A percentile compares a stretch with the other conserved stretches of the same genome.
These are phyloP conservation scores for Coniochaeta prunicola DNA, from an alignment of 2,329 filamentous ascomycete species.

Conservation along the genomic window DNA sequence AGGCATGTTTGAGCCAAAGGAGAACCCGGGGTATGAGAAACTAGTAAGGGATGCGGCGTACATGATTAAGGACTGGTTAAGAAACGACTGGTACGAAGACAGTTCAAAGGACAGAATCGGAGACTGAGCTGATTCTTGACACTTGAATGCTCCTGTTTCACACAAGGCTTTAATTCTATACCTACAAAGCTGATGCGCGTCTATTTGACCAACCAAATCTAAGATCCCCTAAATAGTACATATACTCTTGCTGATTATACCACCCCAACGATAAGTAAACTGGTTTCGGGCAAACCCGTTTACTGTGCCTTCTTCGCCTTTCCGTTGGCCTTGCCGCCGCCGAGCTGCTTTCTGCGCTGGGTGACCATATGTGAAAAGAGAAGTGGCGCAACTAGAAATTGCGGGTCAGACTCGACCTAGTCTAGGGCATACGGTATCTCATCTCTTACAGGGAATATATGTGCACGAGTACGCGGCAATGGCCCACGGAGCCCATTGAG, in stretches of 20 bases:
- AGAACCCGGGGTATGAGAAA: constrained; percentile 66
- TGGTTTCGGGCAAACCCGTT: constrained; percentile 4
- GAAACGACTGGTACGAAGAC: constrained; percentile 59
- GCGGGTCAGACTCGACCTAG: constrained; percentile 1
- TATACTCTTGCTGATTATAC: not conserved
- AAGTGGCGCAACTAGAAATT: constrained; percentile 55
- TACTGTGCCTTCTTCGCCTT: constrained; percentile 34
- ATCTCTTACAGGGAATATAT: constrained; percentile 70
- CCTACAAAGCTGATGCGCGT: not conserved
- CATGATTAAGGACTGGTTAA: constrained; percentile 58
- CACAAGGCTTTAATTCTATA: not conserved
- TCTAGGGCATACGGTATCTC: constrained; percentile 10
- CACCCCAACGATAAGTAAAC: not conserved
- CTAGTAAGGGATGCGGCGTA: constrained; percentile 60
- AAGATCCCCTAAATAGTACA: not conserved
- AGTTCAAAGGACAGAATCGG: constrained; percentile 29
- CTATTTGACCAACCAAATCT: not conserved
- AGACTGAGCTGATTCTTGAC: not conserved
- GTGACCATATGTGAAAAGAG: constrained; percentile 93
- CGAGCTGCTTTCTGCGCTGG: constrained; percentile 63
- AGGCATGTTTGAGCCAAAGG: constrained; percentile 66
- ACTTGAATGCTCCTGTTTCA: not conserved
- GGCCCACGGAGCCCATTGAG: constrained; percentile 45
- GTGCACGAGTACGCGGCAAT: constrained; percentile 60
- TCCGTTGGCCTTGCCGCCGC: constrained; percentile 40